phyloP scores from a whole-genome alignment of 345 rosid species.

The Populus pruinosa region DNA sequence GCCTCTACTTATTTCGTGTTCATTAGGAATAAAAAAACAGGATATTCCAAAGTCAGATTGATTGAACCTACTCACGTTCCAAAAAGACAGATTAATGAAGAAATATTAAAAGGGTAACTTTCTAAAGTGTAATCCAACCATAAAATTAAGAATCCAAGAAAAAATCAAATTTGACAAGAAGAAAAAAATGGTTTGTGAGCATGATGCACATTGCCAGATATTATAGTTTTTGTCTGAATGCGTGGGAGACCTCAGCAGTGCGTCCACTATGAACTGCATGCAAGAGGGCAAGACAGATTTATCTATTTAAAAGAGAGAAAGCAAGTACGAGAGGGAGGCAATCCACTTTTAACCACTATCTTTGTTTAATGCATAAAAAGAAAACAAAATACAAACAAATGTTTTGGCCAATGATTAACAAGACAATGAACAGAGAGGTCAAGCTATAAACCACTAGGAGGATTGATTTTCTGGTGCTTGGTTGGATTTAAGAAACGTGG shows the following conservation, averaged over 20 bases:
- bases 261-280: not conserved
- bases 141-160: not conserved
- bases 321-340: not conserved
- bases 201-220: too few species aligned
- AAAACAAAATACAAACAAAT: not conserved
- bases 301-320: not conserved
- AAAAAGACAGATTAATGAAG: not conserved
- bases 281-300: not conserved
- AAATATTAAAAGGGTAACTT: not conserved
- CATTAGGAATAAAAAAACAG: too few species aligned
- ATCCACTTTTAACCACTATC: conserved; percentile 4
- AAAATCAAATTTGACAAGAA: not conserved
- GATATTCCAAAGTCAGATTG: not conserved
- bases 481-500: not conserved
- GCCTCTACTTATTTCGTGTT: too few species aligned
- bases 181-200: not conserved
- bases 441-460: not conserved
- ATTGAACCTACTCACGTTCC: not conserved
- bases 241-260: not conserved
- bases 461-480: not conserved
- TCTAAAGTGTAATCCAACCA: not conserved
- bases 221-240: too few species aligned
- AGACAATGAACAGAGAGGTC: not conserved
- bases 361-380: conserved; percentile 1
- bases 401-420: not conserved